phyloP scores from a whole-genome alignment of 768 basidiomycete species.

The Daedaleopsis nitida region DNA sequence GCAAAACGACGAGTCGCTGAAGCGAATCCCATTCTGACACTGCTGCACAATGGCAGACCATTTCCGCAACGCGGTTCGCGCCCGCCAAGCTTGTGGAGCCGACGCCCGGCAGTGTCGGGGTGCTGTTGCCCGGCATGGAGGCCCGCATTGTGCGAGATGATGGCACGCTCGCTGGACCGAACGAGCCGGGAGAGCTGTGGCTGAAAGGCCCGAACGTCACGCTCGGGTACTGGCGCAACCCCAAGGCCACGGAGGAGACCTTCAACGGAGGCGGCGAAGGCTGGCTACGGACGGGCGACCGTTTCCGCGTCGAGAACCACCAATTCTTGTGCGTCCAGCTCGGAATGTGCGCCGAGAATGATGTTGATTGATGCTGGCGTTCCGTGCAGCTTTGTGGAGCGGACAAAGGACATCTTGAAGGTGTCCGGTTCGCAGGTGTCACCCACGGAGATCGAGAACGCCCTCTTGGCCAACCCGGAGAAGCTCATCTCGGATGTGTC shows the following conservation, averaged over 20 bases:
- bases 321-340: slow-evolving; percentile 59
- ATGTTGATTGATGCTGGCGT: not conserved
- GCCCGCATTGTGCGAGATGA: slow-evolving; percentile 63
- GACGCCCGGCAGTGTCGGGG: slow-evolving; percentile 41
- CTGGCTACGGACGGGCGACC: slow-evolving; percentile 79
- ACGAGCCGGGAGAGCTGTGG: slow-evolving; percentile 71
- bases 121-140: slow-evolving; percentile 65
- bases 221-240: slow-evolving; percentile 74
- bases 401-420: slow-evolving; percentile 84
- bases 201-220: slow-evolving; percentile 57
- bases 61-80: slow-evolving; percentile 49
- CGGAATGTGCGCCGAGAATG: not conserved
- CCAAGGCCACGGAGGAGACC: slow-evolving; percentile 63
- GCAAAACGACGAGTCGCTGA: not conserved
- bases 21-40: not conserved
- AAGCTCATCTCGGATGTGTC: slow-evolving; percentile 63
- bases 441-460: slow-evolving; percentile 75
- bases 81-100: slow-evolving; percentile 48
- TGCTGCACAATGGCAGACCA: slow-evolving; percentile 45
- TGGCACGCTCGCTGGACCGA: slow-evolving; percentile 50
- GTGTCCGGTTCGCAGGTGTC: slow-evolving; percentile 81
- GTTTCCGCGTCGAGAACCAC: slow-evolving; percentile 58
- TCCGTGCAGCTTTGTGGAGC: slow-evolving; percentile 62
- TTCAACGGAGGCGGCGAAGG: slow-evolving; percentile 61
- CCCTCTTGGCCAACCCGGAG: slow-evolving; percentile 61